Evolutionary conservation across 768 basidiomycete species (phyloP), one percentile per base, ranked within the genome.

Genomic region (Lentinula edodes): DNA sequence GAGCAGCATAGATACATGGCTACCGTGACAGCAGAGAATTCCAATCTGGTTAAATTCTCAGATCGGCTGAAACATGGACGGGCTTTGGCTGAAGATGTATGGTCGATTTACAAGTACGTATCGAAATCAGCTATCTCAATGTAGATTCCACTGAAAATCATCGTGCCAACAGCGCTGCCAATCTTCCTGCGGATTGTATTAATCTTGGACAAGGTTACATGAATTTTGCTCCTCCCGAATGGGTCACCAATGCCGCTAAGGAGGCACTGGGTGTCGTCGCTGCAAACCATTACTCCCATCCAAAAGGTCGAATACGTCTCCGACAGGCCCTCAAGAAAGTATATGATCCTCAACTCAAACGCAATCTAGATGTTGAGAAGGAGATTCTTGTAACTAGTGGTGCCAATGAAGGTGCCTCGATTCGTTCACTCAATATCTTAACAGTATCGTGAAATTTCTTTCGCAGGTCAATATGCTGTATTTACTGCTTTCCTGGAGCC

Each of bases 191-290:
- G 9, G 93, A 98, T 71, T 93, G 93, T 65, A 90, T 99, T 71
- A 99, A 99, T 74, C 88, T 99, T 48, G 96, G 96, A 4, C 96
- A 88, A 72, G 90, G 90, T 4, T 95, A 93, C 75, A 95, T 95
- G 93, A 94, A 94, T 78, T 95, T 95, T 71, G 72, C 85, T 1
- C 93, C 93, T 15, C 92, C 93, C 2, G 67, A 79, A 62, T 95
- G 91, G 89, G 82, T 95, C 61, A 84, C 79, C 45, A 78, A 87
- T 18, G 90, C 89, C 1, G 93, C 91, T 4, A 79, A 84, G 53
- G 78, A 82, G 20, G 93, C 93, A 0, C 75, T 95, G 45, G 75
- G 75, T 46, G 71, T 74, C 18, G 82, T 91, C 15, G 77, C 80
- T 12, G 74, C 85, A 6, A 94, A 93, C 73, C 94, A 95, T 70